These are phyloP conservation scores for Gossypium herbaceum DNA, from an alignment of 345 rosid genomes.

Conservation along the genomic window DNA sequence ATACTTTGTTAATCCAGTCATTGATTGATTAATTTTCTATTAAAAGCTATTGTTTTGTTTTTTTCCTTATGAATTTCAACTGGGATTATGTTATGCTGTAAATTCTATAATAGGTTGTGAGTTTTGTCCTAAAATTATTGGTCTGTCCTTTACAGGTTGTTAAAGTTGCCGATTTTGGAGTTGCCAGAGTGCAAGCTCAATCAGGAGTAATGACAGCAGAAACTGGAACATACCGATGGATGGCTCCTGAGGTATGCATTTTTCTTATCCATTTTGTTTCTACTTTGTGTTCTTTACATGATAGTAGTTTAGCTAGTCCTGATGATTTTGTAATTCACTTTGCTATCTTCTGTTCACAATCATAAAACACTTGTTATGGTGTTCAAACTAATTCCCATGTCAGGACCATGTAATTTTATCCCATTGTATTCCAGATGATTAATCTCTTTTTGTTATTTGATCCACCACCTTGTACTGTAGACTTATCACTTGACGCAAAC, in stretches of 20 bases:
- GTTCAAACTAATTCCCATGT: neutral
- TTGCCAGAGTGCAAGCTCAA: slow-evolving; percentile 86
- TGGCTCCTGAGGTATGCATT: slow-evolving; percentile 91
- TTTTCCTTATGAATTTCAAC: neutral
- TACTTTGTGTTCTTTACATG: slow-evolving; percentile 15
- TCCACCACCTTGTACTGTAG: neutral
- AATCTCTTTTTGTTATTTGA: neutral
- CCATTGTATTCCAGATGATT: neutral
- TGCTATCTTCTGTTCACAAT: slow-evolving; percentile 1
- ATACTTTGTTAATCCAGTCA: slow-evolving; percentile 4
- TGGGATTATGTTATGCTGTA: neutral
- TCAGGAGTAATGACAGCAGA: slow-evolving; percentile 97
- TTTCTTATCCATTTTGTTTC: slow-evolving; percentile 11
- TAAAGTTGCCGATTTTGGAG: slow-evolving; percentile 98
- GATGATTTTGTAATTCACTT: neutral
- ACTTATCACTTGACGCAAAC: neutral
- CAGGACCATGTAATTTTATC: neutral
- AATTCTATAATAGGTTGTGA: neutral
- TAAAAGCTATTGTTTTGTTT: neutral
- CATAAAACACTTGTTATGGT: neutral
- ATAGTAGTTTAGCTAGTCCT: neutral
- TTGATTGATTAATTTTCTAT: neutral
- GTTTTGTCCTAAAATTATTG: slow-evolving; percentile 11
- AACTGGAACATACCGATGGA: slow-evolving; percentile 99
- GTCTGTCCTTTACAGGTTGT: slow-evolving; percentile 58